phyloP scores from a whole-genome alignment of 805 yeast genomes.

The Sugiyamaella chiloensis region DNA sequence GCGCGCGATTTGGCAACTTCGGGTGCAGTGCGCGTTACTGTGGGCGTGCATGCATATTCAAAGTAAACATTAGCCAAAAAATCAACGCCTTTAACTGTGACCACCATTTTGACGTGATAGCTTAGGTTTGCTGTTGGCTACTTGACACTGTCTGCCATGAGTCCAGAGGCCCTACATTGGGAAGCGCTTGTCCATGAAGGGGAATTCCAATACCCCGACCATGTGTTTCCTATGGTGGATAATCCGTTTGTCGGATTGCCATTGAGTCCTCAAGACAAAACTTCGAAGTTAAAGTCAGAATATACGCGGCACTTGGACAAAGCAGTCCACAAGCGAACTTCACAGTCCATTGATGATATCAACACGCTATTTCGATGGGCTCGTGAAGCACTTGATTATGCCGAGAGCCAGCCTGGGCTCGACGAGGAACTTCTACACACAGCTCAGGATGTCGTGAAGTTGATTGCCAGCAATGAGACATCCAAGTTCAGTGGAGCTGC shows the following conservation, averaged over 20 bases:
- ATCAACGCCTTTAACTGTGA: background rate
- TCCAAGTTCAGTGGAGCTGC: conserved; percentile 29
- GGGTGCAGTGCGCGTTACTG: too few relatives aligned
- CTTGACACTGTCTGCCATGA: too few relatives aligned
- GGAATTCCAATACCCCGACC: conserved; percentile 31
- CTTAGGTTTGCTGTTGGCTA: too few relatives aligned
- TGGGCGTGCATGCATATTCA: background rate
- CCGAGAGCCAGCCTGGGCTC: conserved; percentile 30
- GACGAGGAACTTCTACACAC: conserved; percentile 20
- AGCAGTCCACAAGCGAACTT: conserved; percentile 6
- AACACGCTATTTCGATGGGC: conserved; percentile 32
- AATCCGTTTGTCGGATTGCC: conserved; percentile 29
- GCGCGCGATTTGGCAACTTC: too few relatives aligned
- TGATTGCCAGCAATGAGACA: conserved; percentile 20
- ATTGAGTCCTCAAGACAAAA: conserved; percentile 21
- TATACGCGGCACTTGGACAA: conserved; percentile 12
- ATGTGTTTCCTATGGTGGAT: conserved; percentile 30
- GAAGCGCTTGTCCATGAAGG: conserved; percentile 1
- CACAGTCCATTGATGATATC: conserved; percentile 7
- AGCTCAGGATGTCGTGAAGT: conserved; percentile 26
- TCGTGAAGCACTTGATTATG: conserved; percentile 28
- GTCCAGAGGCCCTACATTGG: background rate
- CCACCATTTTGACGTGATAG: too few relatives aligned
- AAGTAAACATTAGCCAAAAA: background rate
- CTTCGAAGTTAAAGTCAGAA: conserved; percentile 17